Percentiles rank a stretch among this genome's conserved stretches.
These are phyloP conservation scores for Lodderomyces oxycetoniae DNA, from an alignment of 1,139 yeast species.

Conservation along the genomic window DNA sequence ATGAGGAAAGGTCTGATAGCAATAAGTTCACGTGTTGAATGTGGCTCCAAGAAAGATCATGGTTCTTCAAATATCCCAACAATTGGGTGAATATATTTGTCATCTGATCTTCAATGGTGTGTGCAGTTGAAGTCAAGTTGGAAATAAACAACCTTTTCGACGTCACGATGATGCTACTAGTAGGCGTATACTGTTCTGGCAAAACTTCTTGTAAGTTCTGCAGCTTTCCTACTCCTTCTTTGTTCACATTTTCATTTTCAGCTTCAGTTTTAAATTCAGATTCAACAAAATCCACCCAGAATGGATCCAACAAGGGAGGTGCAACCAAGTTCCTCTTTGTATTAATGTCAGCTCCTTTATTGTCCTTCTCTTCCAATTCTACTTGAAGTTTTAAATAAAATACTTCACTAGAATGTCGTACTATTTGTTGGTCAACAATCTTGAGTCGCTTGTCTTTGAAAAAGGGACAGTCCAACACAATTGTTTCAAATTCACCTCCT, in stretches of 20 bases:
- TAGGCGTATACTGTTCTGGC: neutral
- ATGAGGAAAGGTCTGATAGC: conserved; percentile 59
- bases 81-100: conserved; percentile 44
- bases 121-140: conserved; percentile 33
- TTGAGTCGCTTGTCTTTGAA: conserved; percentile 52
- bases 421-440: conserved; percentile 37
- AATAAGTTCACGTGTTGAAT: conserved; percentile 58
- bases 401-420: conserved; percentile 56
- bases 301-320: conserved; percentile 48
- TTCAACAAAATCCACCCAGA: conserved; percentile 16
- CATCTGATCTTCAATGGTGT: conserved; percentile 41
- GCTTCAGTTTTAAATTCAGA: conserved; percentile 1
- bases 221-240: neutral
- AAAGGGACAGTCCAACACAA: conserved; percentile 86
- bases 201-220: neutral
- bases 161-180: conserved; percentile 7
- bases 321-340: too few relatives aligned
- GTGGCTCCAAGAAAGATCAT: conserved; percentile 30
- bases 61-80: conserved; percentile 21
- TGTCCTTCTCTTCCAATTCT: conserved; percentile 32
- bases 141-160: conserved; percentile 43
- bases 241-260: conserved; percentile 1
- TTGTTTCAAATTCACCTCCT: conserved; percentile 95
- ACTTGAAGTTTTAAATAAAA: conserved; percentile 54
- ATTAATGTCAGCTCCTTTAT: conserved; percentile 8